Evolutionary conservation across 192 early-diverging fungal species (phyloP), one percentile per base, ranked within the genome.

Genomic region (Geosiphon pyriformis): DNA sequence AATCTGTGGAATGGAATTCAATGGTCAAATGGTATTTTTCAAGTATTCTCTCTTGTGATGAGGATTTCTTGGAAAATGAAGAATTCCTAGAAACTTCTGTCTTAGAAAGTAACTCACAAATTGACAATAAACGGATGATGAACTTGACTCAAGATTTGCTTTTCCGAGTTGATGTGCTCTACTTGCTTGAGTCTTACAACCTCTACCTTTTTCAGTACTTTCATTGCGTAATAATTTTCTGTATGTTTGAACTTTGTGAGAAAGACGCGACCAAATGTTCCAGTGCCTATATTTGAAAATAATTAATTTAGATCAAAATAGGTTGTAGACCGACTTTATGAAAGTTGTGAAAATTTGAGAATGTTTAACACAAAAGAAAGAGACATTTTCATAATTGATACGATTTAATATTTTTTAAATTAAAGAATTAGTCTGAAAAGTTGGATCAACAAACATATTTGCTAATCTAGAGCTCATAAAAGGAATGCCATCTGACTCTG

Each of bases 201-300:
- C 61, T 92, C 89, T 29, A 84, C 77, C 64, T 92, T 92, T 68
- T 89, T 92, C 51, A 92, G 76, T 37, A 90, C 88, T 74, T 92
- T 92, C 90, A 92, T 91, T 7, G 91, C 91, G 74, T 88, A 91
- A 73, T 76, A 92, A 48, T 87, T 83, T 55, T 79, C 73, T n/a
- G 82, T 84, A 18, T 76, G 63, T 66, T 76, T 78, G 74, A 87
- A 92, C 71, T 88, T 86, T 30, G 90, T 83, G 35, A 98, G 83
- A 73, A 94, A 95, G 12, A 98, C 96, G 33, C 96, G 80, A 1
- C 94, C 95, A 79, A 98, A 98, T 37, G 95, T 98, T 47, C 95
- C 95, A 7, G 95, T 98, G 26, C 95, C 95, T 92, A 85, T 49
- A 12, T 23, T 50, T 34, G 33, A 35, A 31, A 25, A 18, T 58